Base-by-base conservation (phyloP, 2,329 filamentous ascomycete genomes). In the Beauveria brongniartii region DNA sequence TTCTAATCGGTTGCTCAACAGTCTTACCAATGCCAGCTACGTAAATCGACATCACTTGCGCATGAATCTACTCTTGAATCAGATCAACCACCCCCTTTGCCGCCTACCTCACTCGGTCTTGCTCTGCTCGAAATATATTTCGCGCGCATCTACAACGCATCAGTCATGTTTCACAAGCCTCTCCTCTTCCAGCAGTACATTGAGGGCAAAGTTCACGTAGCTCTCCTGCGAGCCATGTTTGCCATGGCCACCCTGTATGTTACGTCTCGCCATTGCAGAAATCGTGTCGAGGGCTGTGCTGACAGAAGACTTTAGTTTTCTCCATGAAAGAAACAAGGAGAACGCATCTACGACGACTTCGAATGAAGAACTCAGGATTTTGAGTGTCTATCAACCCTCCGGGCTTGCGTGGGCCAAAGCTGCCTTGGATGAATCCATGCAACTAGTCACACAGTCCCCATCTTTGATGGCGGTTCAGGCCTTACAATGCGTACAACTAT, bases 11-110 rank as follows among this genome's bases (percentile, higher is more conserved):
- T 14, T 57, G 7, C 18, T 3, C 9, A n/a, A 26, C 14, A 57
- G 55, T 57, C 55, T 18, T 57, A 57, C n/a, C 55, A 57, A 48
- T 48, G 37, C n/a, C 55, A 57, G 43, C 44, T 57, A 24, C 55
- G 55, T 16, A 48, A 14, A 12, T 47, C 46, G 6, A 48, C 55
- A 7, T 57, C 43, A 7, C 46, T 57, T 7, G 43, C 43, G 48
- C 22, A 16, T 16, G 55, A 48, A 14, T 40, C 44, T 26, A 18
- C 44, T 2, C 43, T 47, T 12, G 55, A 48, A 0, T 37, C 55
- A 3, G 20, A 37, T 18, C 55, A 57, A 10, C 55, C 55, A 16
- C 55, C 34, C 8, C 55, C 55, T 12, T n/a, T 57, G 28, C 55
- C 55, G 18, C 55, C 55, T 7, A 57, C 55, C 20, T 57, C 55